These are phyloP conservation scores for Populus alba DNA, from an alignment of 345 rosid species.

Conservation along the genomic window DNA sequence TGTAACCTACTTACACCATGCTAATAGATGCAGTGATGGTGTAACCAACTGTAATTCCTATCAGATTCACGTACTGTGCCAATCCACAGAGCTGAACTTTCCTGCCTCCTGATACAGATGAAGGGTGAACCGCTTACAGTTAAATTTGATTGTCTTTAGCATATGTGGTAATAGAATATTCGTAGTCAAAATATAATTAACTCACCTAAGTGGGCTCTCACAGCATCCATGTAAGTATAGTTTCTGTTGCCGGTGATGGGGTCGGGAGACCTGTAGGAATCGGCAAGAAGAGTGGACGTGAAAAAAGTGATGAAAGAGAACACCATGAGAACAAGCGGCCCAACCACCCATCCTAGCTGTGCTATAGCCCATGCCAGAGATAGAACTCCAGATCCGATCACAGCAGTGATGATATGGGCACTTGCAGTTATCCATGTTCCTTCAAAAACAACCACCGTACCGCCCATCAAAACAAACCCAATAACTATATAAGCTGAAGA, in stretches of 20 bases:
- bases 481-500: background rate
- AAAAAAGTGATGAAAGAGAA: slow-evolving; percentile 75
- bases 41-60: slow-evolving; percentile 71
- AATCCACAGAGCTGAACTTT: slow-evolving; percentile 49
- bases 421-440: slow-evolving; percentile 84
- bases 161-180: too few relatives aligned
- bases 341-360: slow-evolving; percentile 85
- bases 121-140: background rate
- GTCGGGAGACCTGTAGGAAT: slow-evolving; percentile 67
- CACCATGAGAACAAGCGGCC: slow-evolving; percentile 59
- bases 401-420: slow-evolving; percentile 89
- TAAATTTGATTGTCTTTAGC: background rate
- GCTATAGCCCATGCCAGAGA: slow-evolving; percentile 87
- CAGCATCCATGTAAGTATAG: slow-evolving; percentile 89
- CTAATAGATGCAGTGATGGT: slow-evolving; percentile 93
- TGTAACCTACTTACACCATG: slow-evolving; percentile 64
- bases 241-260: slow-evolving; percentile 69
- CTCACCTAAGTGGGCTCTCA: slow-evolving; percentile 63
- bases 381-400: slow-evolving; percentile 87
- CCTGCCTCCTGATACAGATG: slow-evolving; percentile 14
- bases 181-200: background rate
- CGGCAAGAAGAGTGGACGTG: slow-evolving; percentile 79
- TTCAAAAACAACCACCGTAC: slow-evolving; percentile 10
- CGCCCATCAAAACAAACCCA: background rate
- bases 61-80: slow-evolving; percentile 72